These are phyloP conservation scores for Pichia phayaonensis DNA, from an alignment of 805 yeast species.

Conservation along the genomic window DNA sequence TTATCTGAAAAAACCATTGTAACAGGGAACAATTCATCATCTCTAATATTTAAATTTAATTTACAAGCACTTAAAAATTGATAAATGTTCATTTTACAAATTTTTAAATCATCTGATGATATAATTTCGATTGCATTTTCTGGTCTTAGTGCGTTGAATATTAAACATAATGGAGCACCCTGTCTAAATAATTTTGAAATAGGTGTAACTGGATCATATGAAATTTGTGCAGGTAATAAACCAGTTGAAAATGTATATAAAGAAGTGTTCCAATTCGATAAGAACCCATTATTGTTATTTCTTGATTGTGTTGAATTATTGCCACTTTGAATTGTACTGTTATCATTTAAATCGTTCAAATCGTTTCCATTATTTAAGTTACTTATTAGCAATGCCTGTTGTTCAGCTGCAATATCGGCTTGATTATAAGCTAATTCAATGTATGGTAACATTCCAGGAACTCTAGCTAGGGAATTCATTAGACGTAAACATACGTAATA, in stretches of 20 bases:
- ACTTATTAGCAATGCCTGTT: conserved; percentile 42
- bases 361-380: not conserved
- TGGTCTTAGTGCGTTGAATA: conserved; percentile 64
- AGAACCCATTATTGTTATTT: not conserved
- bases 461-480: conserved; percentile 44
- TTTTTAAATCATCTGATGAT: conserved; percentile 71
- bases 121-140: conserved; percentile 46
- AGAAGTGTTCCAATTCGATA: conserved; percentile 30
- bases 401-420: conserved; percentile 65
- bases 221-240: conserved; percentile 61
- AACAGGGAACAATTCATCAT: conserved; percentile 80
- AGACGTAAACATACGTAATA: conserved; percentile 58
- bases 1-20: conserved; percentile 82
- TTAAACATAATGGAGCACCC: conserved; percentile 84
- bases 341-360: not conserved
- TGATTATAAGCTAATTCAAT: conserved; percentile 53
- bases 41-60: conserved; percentile 61
- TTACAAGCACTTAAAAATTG: conserved; percentile 85
- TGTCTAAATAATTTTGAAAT: conserved; percentile 82
- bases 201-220: conserved; percentile 89
- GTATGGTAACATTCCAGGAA: conserved; percentile 65
- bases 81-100: conserved; percentile 83
- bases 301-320: not conserved
- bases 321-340: not conserved
- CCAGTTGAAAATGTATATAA: conserved; percentile 67